A percentile compares a stretch with the other conserved stretches of the same genome.
Evolutionary conservation across 176 grass and related monocot species (phyloP).

Genomic region (Dactylis glomerata): DNA sequence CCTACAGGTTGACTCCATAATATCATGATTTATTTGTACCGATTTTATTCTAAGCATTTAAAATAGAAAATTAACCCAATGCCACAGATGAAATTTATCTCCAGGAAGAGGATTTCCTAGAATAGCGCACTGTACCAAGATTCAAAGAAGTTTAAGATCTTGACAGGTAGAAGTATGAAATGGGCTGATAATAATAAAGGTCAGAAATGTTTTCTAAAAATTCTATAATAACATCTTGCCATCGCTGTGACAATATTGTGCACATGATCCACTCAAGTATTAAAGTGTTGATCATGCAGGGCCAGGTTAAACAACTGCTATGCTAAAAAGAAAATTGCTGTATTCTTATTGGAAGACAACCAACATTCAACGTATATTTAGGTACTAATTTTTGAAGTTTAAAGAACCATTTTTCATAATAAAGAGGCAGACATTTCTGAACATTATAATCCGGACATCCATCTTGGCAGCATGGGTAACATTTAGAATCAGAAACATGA

Average conservation of each 20-base stretch:
- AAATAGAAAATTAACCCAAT: not conserved
- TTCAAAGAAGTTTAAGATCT: not conserved
- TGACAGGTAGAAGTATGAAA: not conserved
- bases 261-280: not conserved
- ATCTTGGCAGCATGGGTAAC: not conserved
- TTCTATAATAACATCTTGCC: not conserved
- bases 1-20: not conserved
- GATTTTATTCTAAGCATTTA: not conserved
- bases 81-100: too few relatives aligned
- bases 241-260: not conserved
- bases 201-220: not conserved
- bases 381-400: not conserved
- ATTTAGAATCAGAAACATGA: slow-evolving; percentile 12
- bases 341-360: not conserved
- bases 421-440: not conserved
- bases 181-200: not conserved
- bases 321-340: not conserved
- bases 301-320: not conserved
- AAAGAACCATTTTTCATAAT: not conserved
- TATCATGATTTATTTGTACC: not conserved
- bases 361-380: not conserved
- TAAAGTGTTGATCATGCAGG: not conserved
- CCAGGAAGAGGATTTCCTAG: too few relatives aligned
- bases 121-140: not conserved
- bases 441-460: not conserved